Evolutionary conservation across 805 yeast species (phyloP).

Genomic region (Candida bentonensis): DNA sequence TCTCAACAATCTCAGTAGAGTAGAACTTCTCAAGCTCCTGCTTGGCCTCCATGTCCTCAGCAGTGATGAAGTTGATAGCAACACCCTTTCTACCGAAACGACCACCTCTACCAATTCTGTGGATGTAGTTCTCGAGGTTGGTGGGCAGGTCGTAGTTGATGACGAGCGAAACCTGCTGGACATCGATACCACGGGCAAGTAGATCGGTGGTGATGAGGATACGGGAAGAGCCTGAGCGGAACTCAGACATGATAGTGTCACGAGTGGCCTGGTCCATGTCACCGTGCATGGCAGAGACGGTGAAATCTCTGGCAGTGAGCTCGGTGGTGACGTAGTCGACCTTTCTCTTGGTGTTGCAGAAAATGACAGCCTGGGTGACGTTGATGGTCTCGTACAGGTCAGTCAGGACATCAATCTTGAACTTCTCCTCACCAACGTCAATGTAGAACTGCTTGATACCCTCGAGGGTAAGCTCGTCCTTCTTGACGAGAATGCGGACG

Average conservation of each 20-base stretch:
- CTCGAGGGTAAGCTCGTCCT: slow-evolving; percentile 86
- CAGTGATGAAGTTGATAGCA: slow-evolving; percentile 86
- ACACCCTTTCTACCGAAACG: slow-evolving; percentile 95
- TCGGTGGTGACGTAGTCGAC: slow-evolving; percentile 82
- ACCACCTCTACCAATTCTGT: slow-evolving; percentile 96
- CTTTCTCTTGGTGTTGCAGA: slow-evolving; percentile 93
- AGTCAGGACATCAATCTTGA: slow-evolving; percentile 88
- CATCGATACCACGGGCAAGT: slow-evolving; percentile 98
- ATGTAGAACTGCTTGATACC: slow-evolving; percentile 90
- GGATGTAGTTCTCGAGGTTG: slow-evolving; percentile 90
- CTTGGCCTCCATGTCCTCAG: slow-evolving; percentile 59
- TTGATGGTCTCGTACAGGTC: slow-evolving; percentile 91
- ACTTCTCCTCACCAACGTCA: slow-evolving; percentile 82
- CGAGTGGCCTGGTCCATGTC: slow-evolving; percentile 93
- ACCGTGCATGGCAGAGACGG: slow-evolving; percentile 93
- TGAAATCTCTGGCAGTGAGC: slow-evolving; percentile 68
- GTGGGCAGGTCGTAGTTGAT: slow-evolving; percentile 89
- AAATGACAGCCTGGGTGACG: slow-evolving; percentile 93
- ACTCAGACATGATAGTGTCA: slow-evolving; percentile 89
- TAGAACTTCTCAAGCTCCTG: slow-evolving; percentile 79
- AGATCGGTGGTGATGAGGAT: slow-evolving; percentile 92
- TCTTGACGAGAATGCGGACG: slow-evolving; percentile 82
- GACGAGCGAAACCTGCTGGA: slow-evolving; percentile 92
- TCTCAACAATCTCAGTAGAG: slow-evolving; percentile 76
- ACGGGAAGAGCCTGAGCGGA: slow-evolving; percentile 85